Conservation (phyloP, 495 filamentous ascomycete genomes). For the Hypoxylon cercidicola region DNA sequence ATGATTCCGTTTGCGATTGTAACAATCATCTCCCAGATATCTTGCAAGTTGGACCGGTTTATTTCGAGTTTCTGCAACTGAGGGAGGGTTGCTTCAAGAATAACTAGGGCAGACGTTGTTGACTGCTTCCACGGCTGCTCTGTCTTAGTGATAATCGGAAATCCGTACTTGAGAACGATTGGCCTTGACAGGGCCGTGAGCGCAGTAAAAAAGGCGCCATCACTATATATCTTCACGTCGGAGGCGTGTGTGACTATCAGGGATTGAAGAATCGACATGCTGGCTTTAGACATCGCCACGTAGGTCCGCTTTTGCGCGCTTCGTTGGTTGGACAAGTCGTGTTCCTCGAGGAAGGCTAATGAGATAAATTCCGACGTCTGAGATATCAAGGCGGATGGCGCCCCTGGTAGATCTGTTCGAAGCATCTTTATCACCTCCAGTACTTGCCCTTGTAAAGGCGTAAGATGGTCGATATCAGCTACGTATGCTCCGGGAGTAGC, state of each 20-base stretch:
- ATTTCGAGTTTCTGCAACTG: slow-evolving; percentile 67
- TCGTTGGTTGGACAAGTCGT: slow-evolving; percentile 44
- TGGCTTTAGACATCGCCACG: slow-evolving; percentile 83
- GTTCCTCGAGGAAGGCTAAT: slow-evolving; percentile 66
- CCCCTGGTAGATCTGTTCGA: slow-evolving; percentile 71
- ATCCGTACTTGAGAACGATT: slow-evolving; percentile 79
- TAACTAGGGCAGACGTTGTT: slow-evolving; percentile 71
- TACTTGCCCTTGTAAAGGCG: slow-evolving; percentile 78
- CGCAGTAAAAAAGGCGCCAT: slow-evolving; percentile 67
- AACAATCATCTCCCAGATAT: slow-evolving; percentile 70
- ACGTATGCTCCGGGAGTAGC: slow-evolving; percentile 80
- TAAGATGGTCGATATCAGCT: slow-evolving; percentile 84
- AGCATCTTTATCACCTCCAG: slow-evolving; percentile 77
- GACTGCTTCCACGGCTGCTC: slow-evolving; percentile 81
- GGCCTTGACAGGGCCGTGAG: slow-evolving; percentile 73
- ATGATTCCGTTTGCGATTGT: slow-evolving; percentile 68
- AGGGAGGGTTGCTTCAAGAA: slow-evolving; percentile 74
- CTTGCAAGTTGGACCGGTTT: slow-evolving; percentile 53
- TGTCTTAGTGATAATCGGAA: slow-evolving; percentile 64
- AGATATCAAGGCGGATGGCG: slow-evolving; percentile 72
- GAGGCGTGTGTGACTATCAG: slow-evolving; percentile 71
- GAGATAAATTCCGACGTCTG: slow-evolving; percentile 75
- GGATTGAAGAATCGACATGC: slow-evolving; percentile 74
- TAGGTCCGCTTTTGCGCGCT: slow-evolving; percentile 70
- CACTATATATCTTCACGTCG: slow-evolving; percentile 72